Base-by-base conservation (phyloP, 2,329 filamentous ascomycete species). In the Hypoxylon sp. region DNA sequence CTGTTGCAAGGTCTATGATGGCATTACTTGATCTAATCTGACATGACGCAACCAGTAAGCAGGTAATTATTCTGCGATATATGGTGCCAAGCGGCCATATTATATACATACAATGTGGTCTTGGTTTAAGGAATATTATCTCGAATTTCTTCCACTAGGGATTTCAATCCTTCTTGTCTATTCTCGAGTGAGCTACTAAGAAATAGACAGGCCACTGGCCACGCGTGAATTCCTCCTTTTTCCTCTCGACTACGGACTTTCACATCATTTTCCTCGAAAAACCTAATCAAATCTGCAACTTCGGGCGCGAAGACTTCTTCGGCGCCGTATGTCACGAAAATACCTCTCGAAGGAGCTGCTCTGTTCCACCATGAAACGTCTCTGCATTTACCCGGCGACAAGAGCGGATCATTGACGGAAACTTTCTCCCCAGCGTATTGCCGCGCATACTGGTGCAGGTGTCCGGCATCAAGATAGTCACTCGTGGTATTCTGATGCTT, bases 291-390 rank as follows among this genome's bases (percentile, higher is more conserved):
- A 23, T 84, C 82, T 69, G 86, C 81, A 16, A 92, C 90, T 68
- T 94, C 91, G 0, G 88, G 85, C 0, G 88, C 88, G 68, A 96
- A 89, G 0, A 96, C 89, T 76, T 96, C 93, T 75, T 94, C 91
- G 1, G 87, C 85, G 0, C 93, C 92, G 72, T 90, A 94, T 5
- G 89, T 83, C 69, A 96, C 83, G 65, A 88, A 87, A 75, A 91
- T 89, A 0, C 93, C 92, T 48, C 83, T 81, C 6, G 81, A 80
- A 0, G 93, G 93, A 56, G 85, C 87, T 23, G 91, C 89, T 56
- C 85, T 82, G 65, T 79, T 82, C 92, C 91, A 95, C 79, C 88
- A 88, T 6, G 81, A 78, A 9, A 84, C 72, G 70, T 93, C 89
- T 71, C 84, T 85, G 75, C 91, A 94, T 37, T 84, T 83, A 0